Evolutionary conservation across 164 flowering plant species (phyloP).

Genomic region (Dillenia suffruticosa): DNA sequence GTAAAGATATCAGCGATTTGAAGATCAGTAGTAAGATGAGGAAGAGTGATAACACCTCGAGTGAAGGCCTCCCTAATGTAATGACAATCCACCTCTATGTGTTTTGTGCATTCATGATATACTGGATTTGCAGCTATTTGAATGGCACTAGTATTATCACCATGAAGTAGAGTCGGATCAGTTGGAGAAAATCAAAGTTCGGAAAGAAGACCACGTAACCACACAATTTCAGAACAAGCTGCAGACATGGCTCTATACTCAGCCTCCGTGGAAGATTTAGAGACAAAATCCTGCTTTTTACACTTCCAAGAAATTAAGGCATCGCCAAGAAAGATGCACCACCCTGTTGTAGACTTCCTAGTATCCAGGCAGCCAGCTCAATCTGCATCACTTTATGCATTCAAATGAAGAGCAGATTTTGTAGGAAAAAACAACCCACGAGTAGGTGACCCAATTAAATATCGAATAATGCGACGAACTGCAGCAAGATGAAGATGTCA

Average conservation of each 20-base stretch:
- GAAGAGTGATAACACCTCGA: not conserved
- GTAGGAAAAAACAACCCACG: no score
- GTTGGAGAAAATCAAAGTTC: not conserved
- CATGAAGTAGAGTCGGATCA: not conserved
- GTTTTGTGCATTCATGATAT: not conserved
- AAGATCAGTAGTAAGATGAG: not conserved
- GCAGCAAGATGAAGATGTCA: no score
- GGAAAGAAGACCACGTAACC: not conserved
- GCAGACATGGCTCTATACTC: not conserved
- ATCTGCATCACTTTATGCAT: no score
- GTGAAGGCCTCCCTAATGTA: not conserved
- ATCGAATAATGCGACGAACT: no score
- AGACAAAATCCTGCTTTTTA: not conserved
- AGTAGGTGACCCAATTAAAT: no score
- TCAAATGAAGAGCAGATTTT: no score
- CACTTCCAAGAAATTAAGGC: not conserved
- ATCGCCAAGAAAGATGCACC: not conserved
- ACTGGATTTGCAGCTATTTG: no score
- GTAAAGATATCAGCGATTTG: not conserved
- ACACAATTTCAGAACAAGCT: not conserved
- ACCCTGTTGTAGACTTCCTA: not conserved
- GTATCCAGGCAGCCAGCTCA: not conserved
- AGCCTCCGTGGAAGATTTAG: not conserved
- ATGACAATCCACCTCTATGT: not conserved
- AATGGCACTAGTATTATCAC: no score